Evolutionary conservation across 2,329 filamentous ascomycete genomes (phyloP), one percentile per base, ranked within the genome.

Genomic region (Gnomoniopsis smithogilvyi): DNA sequence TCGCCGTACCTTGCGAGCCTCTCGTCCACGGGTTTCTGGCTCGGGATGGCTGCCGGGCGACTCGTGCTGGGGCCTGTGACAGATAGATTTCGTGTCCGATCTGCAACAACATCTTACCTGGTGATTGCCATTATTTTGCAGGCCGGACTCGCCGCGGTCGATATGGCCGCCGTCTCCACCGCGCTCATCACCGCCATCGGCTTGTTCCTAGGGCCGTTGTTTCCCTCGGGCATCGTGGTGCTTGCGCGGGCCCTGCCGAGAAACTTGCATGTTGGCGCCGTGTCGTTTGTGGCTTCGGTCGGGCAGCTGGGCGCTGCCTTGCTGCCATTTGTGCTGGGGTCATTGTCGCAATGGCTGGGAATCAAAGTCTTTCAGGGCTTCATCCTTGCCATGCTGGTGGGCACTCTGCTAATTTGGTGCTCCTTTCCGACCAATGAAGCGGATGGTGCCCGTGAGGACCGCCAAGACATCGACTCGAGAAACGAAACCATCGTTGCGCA

Each of bases 271-370:
- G 70, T 80, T 15, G 66, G 65, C 2, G 76, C 73, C 2, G 75
- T 80, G 6, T 75, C 75, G 1, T 76, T 78, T 33, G 76, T 76
- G 1, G 72, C 75, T 2, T 72, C 74, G 3, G 60, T 79, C 1
- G 78, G 78, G 1, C 75, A 79, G 61, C 64, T 78, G 10, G 77
- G 77, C 2, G 76, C 72, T 4, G 76, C 75, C 0, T 51, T 76
- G 19, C 63, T 78, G 1, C 77, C 78, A 0, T 77, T 78, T 56
- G 69, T 66, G 3, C 72, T 78, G n/a, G 77, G 77, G 0, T 72
- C 73, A 4, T 60, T 76, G 10, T 69, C 75, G 2, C 66, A 78
- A 15, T 63, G 64, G 1, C 48, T 74, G 10, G 76, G 76, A 0
- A 75, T 78, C 48, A 66, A 66, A 1, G 66, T 73, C 0, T 78